Conservation (phyloP, 805 yeast species). For the Saturnispora sanitii region DNA sequence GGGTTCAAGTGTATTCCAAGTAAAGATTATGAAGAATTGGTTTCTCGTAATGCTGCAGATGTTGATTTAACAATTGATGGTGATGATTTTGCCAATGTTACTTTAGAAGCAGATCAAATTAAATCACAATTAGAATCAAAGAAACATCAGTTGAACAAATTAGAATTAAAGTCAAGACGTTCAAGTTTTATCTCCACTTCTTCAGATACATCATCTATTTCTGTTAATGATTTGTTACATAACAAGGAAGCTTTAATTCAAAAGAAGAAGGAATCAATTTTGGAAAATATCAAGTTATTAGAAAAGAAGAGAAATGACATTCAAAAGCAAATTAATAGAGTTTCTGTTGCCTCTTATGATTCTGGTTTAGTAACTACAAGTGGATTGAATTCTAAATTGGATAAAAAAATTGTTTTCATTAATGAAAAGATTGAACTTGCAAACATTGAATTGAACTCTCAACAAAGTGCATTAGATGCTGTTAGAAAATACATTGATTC, state of each 20-base stretch:
- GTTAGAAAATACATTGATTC: slow-evolving; percentile 13
- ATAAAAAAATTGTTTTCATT: slow-evolving; percentile 3
- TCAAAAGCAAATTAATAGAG: slow-evolving; percentile 10
- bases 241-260: slow-evolving; percentile 4
- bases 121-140: slow-evolving; percentile 11
- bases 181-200: slow-evolving; percentile 4
- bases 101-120: slow-evolving; percentile 11
- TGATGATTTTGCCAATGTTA: slow-evolving; percentile 6
- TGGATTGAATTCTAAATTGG: slow-evolving; percentile 1
- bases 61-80: slow-evolving; percentile 1
- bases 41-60: neutral
- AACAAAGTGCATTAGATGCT: slow-evolving; percentile 13
- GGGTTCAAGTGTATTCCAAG: slow-evolving; percentile 22
- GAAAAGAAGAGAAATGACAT: neutral
- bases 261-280: slow-evolving; percentile 1
- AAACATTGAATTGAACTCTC: slow-evolving; percentile 9
- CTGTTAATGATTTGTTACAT: slow-evolving; percentile 11
- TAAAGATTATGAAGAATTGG: slow-evolving; percentile 17
- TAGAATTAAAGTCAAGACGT: slow-evolving; percentile 8
- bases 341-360: slow-evolving; percentile 10
- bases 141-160: slow-evolving; percentile 9
- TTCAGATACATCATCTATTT: slow-evolving; percentile 8
- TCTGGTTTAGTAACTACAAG: neutral
- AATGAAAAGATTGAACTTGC: slow-evolving; percentile 11
- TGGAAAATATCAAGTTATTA: neutral